phyloP scores from a whole-genome alignment of 2,329 filamentous ascomycete species.

The Fusarium sp. region DNA sequence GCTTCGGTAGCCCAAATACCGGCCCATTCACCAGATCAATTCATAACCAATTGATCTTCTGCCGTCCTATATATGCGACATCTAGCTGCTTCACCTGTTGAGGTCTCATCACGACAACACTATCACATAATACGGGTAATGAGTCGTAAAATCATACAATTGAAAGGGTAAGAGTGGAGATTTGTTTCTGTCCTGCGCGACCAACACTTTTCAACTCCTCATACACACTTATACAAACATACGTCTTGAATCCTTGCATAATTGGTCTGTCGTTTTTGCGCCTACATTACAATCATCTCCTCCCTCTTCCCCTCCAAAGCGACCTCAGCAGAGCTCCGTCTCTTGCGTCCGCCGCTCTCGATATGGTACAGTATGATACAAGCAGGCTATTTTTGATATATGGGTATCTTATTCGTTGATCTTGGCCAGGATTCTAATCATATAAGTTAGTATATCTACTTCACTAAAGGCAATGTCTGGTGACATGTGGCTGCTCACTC shows the following conservation, averaged over 20 bases:
- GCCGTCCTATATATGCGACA: neutral
- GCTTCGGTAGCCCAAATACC: slow-evolving; percentile 14
- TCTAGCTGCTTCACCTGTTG: neutral
- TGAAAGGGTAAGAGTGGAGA: slow-evolving; percentile 48
- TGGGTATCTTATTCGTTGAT: slow-evolving; percentile 83
- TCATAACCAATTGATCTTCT: neutral
- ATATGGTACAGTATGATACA: slow-evolving; percentile 55
- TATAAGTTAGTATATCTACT: slow-evolving; percentile 21
- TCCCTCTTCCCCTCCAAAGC: slow-evolving; percentile 18
- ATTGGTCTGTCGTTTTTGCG: slow-evolving; percentile 33
- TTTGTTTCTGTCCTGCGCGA: slow-evolving; percentile 45
- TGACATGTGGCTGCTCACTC: slow-evolving; percentile 76
- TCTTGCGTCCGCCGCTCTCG: slow-evolving; percentile 34
- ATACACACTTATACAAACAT: slow-evolving; percentile 23
- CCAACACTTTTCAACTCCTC: slow-evolving; percentile 27
- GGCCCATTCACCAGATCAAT: neutral
- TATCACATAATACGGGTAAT: neutral
- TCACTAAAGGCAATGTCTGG: no score
- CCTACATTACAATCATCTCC: slow-evolving; percentile 42
- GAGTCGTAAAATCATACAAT: slow-evolving; percentile 12
- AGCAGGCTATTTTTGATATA: slow-evolving; percentile 37
- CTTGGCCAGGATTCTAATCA: slow-evolving; percentile 89
- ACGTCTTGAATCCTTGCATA: slow-evolving; percentile 12
- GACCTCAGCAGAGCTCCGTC: slow-evolving; percentile 21
- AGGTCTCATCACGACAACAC: neutral